phyloP scores from a whole-genome alignment of 2,329 filamentous ascomycete genomes.

The Magnaporthiopsis rhizophila region DNA sequence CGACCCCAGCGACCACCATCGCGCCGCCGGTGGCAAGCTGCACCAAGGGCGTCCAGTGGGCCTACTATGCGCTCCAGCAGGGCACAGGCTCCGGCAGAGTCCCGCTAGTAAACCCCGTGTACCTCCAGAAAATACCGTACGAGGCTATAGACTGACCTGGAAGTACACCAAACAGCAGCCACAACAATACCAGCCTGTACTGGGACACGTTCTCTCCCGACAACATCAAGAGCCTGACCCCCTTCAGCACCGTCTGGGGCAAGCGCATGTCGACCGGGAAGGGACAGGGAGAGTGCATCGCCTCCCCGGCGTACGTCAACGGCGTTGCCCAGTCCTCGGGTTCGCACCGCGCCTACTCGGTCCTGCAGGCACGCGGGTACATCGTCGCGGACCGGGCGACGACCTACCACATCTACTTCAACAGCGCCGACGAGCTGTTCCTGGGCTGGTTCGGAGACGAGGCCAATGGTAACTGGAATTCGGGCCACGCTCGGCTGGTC shows the following conservation, averaged over 20 bases:
- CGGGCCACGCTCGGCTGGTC: not conserved
- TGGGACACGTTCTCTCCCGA: not conserved
- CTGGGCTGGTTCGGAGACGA: not conserved
- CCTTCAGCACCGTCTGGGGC: not conserved
- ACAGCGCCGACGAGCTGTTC: constrained; percentile 1
- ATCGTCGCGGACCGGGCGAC: not conserved
- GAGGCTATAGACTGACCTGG: no score
- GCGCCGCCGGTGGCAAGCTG: not conserved
- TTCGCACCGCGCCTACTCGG: not conserved
- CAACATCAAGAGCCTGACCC: constrained; percentile 1
- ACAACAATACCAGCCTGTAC: not conserved
- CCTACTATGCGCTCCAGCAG: not conserved
- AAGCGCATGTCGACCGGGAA: not conserved
- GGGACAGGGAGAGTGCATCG: no score
- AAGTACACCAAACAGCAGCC: not conserved
- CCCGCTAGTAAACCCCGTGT: not conserved
- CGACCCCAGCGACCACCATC: not conserved
- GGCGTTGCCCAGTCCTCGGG: not conserved
- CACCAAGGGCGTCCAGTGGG: constrained; percentile 2
- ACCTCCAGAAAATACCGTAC: no score
- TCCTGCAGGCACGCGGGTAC: not conserved
- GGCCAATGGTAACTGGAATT: not conserved
- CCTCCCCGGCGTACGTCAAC: not conserved
- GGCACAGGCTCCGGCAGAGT: not conserved
- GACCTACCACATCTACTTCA: not conserved